Base-by-base conservation (phyloP, 1,139 yeast species). In the Debaryomyces coudertii region DNA sequence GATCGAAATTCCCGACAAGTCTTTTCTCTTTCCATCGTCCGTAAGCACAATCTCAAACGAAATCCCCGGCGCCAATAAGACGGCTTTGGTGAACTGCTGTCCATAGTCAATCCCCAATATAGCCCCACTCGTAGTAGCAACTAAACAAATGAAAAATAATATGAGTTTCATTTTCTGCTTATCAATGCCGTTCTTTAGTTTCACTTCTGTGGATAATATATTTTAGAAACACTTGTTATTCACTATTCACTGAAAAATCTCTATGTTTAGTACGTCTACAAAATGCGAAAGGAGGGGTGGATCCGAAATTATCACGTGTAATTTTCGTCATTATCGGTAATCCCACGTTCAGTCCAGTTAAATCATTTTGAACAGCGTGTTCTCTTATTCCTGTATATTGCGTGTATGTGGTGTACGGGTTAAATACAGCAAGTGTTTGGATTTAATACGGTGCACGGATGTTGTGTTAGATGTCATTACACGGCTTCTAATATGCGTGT, bases 91-190 rank as follows among this genome's bases (percentile, higher is more conserved):
- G 71, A 77, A 87, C 60, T 90, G 95, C 49, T 88, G 87, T 45
- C 99, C 99, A 61, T 80, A 85, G 64, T 93, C 99, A 39, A 93
- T 74, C 23, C 97, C 98, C 42, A 93, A 69, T 14, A 93, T 79
- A 2, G 96, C 95, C 7, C 80, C 79, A 2, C 62, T 53, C 1
- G 62, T 58, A 2, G 46, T 47, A 3, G 57, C 46, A 15, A 61
- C 28, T n/a, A 56, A 47, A 35, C 45, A 57, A 37, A 53, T 47
- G 36, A 37, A 53, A 43, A 36, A 42, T 16, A 22, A 25, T 22
- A 38, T 18, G 28, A 38, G 24, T 28, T 38, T 51, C 53, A 47
- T 52, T 34, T 22, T 38, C 15, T 24, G 36, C 42, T 35, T 28
- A 9, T 28, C 34, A 22, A 38, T 38, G 25, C 15, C 9, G 7